Evolutionary conservation across 768 basidiomycete species (phyloP), one percentile per base, ranked within the genome.

Genomic region (Russula lepida): DNA sequence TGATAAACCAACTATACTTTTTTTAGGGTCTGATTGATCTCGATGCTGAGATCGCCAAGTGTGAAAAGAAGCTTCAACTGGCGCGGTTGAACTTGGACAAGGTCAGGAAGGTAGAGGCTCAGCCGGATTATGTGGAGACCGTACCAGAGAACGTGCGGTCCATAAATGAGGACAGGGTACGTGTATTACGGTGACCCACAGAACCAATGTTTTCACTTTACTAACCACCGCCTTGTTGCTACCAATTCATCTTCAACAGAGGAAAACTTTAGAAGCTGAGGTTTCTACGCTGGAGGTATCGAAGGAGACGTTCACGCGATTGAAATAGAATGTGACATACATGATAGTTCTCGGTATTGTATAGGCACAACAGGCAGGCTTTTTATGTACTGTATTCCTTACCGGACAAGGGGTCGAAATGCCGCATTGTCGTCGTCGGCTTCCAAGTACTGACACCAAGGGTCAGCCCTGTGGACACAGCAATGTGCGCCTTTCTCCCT

Each of bases 21-120:
- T 21, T 44, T 17, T 66, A 97, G 93, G 93, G 95, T 27, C 84
- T 95, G 44, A 86, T 99, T 19, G 88, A 98, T 73, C 75, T 95
- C 6, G 86, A 92, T 49, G 83, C 81, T 2, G 95, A 98, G 74
- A 88, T 97, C 48, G 77, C 81, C 43, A 98, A 95, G 73, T 85
- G 87, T 63, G 84, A 92, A 69, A 98, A 97, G 82, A 97, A 95
- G 74, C 79, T 90, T 2, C 82, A 86, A 41, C 75, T 93, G 11
- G 85, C 83, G 2, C 77, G 79, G 55, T 64, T 89, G 54, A 86
- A 83, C 65, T 74, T 89, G 46, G 83, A 86, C 56, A 98, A 97
- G 77, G 75, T 95, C 39, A 66, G 75, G 61, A 95, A 93, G 72
- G 71, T 84, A 19, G 81, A 86, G 63, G 77, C 80, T 2, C 85